These are phyloP conservation scores for Pestalotiopsis sp. DNA, from an alignment of 2,329 filamentous ascomycete genomes.

Conservation along the genomic window DNA sequence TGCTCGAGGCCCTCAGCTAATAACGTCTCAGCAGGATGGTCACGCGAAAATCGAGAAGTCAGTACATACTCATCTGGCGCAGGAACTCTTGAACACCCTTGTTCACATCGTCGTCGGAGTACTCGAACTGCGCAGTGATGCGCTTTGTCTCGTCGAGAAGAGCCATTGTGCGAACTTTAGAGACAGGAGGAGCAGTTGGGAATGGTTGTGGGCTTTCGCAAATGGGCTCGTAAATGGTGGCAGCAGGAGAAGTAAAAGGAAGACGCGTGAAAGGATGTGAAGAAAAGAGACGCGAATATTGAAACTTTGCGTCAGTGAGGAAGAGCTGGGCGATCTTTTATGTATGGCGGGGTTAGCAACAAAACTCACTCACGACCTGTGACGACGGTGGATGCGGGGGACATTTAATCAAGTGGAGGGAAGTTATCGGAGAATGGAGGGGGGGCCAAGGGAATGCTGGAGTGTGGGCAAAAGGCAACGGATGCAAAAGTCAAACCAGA, in stretches of 20 bases:
- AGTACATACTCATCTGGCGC: constrained; percentile 70
- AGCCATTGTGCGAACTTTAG: constrained; percentile 61
- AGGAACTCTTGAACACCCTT: constrained; percentile 85
- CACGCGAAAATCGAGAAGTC: neutral
- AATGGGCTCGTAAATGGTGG: constrained; percentile 45
- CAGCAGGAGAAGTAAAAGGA: constrained; percentile 46
- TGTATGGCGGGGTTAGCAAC: constrained; percentile 24
- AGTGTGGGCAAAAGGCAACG: constrained; percentile 21
- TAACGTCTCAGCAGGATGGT: constrained; percentile 14
- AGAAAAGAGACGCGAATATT: constrained; percentile 38
- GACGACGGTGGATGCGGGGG: constrained; percentile 20
- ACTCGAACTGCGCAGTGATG: constrained; percentile 85
- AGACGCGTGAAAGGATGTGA: constrained; percentile 36
- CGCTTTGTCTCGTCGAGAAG: constrained; percentile 73
- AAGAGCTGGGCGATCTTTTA: constrained; percentile 55
- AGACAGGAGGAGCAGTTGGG: constrained; percentile 55
- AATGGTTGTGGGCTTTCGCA: constrained; percentile 61
- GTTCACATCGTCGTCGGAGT: constrained; percentile 76
- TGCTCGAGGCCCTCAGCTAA: constrained; percentile 79
- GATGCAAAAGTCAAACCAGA: constrained; percentile 17
- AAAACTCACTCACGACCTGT: constrained; percentile 2
- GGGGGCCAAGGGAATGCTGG: constrained; percentile 16
- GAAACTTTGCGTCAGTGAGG: constrained; percentile 52
- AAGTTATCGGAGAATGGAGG: neutral
- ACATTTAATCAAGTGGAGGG: constrained; percentile 7